Base-by-base conservation (phyloP, 2,329 filamentous ascomycete species). In the Pyrenophora tritici-repentis region DNA sequence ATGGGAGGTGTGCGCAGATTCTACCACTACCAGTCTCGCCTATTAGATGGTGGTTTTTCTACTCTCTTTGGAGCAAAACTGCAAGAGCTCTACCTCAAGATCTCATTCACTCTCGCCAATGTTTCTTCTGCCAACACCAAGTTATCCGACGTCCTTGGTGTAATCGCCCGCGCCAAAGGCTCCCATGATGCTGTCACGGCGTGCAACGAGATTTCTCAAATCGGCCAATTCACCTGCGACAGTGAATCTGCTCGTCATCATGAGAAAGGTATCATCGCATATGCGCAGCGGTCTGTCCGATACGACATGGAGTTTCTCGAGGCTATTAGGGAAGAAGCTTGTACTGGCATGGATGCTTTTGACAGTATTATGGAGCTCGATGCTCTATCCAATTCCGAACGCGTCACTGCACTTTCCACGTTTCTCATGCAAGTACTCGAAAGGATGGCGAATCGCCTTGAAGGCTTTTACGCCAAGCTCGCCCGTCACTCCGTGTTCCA, bases 231-330 rank as follows among this genome's bases (percentile, higher is more conserved):
- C 36, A 73, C 81, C 6, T 76, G 72, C 42, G 76, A 81, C 49
- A 73, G 73, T 17, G 75, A 77, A 29, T 71, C 75, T 16, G 76
- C 77, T 2, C 77, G 80, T 3, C 79, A 81, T 61, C 78, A 81
- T 44, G 79, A 83, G 54, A 75, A 76, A 1, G 80, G 81, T 4
- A 77, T 83, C 42, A 78, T 82, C 38, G 68, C 73, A 40, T 83
- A 83, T 49, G 79, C 80, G 0, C 72, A 75, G 13, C 76, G 73
- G 47, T 79, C 76, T 2, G 78, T 82, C 0, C 72, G 79, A 53
- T 72, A 81, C 3, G 80, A 83, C 38, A 81, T 83, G 43, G 76
- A 78, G 45, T 75, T 83, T 1, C 73, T 83, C 3, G 80, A 83
- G 53, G 77, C 81, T 46, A 76, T 83, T 1, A 75, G 81, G 6